These are phyloP conservation scores for Macadamia tetraphylla DNA, from an alignment of 164 flowering plant species.

Conservation along the genomic window DNA sequence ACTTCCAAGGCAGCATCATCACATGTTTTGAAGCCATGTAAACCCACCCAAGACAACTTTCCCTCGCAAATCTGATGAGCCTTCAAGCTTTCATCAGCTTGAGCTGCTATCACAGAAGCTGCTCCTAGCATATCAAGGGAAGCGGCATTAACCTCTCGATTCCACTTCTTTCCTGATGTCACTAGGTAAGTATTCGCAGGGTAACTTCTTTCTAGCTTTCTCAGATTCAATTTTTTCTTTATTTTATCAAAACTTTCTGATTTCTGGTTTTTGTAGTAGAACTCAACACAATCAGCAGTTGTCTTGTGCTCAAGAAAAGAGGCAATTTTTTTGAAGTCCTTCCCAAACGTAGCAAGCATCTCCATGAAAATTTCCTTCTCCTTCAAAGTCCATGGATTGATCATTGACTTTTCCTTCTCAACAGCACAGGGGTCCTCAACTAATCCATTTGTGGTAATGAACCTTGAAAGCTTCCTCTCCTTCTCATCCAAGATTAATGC, in stretches of 20 bases:
- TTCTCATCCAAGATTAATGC: slow-evolving; percentile 60
- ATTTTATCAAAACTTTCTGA: slow-evolving; percentile 64
- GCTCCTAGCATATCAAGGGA: slow-evolving; percentile 85
- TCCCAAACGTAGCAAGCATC: slow-evolving; percentile 61
- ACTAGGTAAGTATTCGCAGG: slow-evolving; percentile 49
- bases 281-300: slow-evolving; percentile 90
- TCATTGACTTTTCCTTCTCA: slow-evolving; percentile 75
- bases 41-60: slow-evolving; percentile 25
- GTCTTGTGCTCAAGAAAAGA: slow-evolving; percentile 80
- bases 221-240: slow-evolving; percentile 42
- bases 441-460: slow-evolving; percentile 72
- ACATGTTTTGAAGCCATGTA: slow-evolving; percentile 12
- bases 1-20: slow-evolving; percentile 30
- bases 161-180: slow-evolving; percentile 68
- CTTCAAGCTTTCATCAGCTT: slow-evolving; percentile 28
- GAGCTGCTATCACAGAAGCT: slow-evolving; percentile 64
- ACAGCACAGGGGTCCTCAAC: slow-evolving; percentile 81
- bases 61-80: slow-evolving; percentile 23
- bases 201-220: slow-evolving; percentile 42
- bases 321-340: slow-evolving; percentile 84
- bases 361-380: slow-evolving; percentile 79
- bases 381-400: slow-evolving; percentile 80
- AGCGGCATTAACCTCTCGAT: slow-evolving; percentile 58
- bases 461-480: slow-evolving; percentile 49
- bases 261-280: slow-evolving; percentile 94